These are phyloP conservation scores for Tuber aestivum DNA, from an alignment of 495 filamentous ascomycete genomes.

Conservation along the genomic window DNA sequence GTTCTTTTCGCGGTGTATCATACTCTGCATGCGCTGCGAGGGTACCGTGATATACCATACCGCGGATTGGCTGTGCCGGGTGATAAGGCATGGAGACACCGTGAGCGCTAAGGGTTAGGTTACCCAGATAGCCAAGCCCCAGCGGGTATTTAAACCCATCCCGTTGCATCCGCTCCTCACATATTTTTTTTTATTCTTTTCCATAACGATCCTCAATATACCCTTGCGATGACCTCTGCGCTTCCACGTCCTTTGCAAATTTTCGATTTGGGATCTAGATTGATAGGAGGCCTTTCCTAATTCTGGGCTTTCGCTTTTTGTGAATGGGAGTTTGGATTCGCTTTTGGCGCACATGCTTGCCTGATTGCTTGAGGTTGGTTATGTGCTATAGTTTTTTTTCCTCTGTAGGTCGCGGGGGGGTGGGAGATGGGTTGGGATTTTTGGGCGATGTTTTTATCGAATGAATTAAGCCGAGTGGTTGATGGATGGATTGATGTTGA, in stretches of 20 bases:
- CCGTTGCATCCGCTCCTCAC: neutral
- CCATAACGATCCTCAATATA: neutral
- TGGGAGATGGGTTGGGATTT: neutral
- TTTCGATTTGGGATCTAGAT: neutral
- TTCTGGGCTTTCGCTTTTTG: neutral
- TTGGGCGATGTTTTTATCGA: neutral
- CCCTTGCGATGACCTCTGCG: neutral
- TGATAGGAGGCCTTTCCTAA: neutral
- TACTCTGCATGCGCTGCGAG: too few species aligned
- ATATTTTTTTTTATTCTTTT: neutral
- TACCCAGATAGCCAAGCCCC: neutral
- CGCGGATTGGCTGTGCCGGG: neutral
- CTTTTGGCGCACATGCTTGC: neutral
- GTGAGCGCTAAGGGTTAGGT: neutral
- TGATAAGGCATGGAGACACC: neutral
- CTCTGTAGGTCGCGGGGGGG: neutral
- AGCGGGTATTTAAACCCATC: neutral
- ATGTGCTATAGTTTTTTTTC: neutral
- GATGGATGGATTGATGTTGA: neutral
- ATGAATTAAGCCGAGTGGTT: neutral
- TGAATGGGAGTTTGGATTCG: neutral
- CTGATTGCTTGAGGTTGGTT: neutral
- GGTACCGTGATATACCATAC: neutral
- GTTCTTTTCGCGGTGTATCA: neutral
- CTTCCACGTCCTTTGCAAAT: conserved; percentile 3